phyloP scores from a whole-genome alignment of 78 protist species.

The Acrasis kona region DNA sequence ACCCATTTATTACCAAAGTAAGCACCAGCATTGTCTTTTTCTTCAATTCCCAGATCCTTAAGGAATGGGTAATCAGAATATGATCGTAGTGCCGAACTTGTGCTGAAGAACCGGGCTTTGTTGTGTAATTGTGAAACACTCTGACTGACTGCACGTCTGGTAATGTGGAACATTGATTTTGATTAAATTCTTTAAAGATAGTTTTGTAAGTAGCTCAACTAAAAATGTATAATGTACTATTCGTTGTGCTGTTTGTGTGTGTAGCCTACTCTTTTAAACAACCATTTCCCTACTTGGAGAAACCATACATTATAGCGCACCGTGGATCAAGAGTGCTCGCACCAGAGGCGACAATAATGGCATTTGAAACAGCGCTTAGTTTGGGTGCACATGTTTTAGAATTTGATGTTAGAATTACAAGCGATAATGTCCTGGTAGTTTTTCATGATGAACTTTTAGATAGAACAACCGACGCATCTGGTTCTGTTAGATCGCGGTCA shows the following conservation, averaged over 20 bases:
- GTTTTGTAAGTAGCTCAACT: too few species aligned
- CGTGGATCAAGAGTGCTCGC: neutral
- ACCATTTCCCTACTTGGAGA: neutral
- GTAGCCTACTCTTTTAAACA: too few species aligned
- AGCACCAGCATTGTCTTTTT: slow-evolving; percentile 15
- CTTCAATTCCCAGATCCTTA: slow-evolving; percentile 20
- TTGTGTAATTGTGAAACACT: too few species aligned
- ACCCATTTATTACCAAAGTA: slow-evolving; percentile 9
- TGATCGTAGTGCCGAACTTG: too few species aligned
- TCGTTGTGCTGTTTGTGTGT: too few species aligned
- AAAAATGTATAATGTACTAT: too few species aligned
- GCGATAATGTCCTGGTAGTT: neutral
- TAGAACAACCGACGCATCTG: neutral
- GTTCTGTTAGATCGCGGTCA: neutral
- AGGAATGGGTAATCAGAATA: slow-evolving; percentile 33
- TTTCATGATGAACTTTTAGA: neutral
- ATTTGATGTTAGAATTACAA: neutral
- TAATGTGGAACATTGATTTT: too few species aligned
- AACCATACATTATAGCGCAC: neutral
- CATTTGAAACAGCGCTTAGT: neutral
- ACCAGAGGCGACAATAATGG: neutral
- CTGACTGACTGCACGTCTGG: too few species aligned
- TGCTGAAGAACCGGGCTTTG: too few species aligned
- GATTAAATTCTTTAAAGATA: too few species aligned
- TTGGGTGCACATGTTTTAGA: neutral